phyloP scores from a whole-genome alignment of 352 stramenopile genomes.

The Hyaloperonospora arabidopsidis region DNA sequence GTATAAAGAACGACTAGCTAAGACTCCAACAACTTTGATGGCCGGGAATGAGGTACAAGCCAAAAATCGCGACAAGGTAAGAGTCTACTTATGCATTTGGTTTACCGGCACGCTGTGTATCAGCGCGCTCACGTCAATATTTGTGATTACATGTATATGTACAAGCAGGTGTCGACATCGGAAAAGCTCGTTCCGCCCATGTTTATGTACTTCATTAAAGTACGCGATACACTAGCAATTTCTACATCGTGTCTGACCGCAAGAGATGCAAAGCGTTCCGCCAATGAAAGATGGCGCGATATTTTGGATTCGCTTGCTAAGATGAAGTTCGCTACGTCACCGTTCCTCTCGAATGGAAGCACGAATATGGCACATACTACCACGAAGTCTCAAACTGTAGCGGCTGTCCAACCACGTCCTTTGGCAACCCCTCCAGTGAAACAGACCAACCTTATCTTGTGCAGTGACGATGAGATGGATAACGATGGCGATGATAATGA shows the following conservation, averaged over 20 bases:
- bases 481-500: conserved; percentile 53
- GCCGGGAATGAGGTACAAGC: conserved; percentile 58
- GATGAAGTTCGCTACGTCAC: conserved; percentile 8
- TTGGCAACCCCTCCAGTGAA: conserved; percentile 10
- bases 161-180: conserved; percentile 19
- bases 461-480: conserved; percentile 57
- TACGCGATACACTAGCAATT: conserved; percentile 38
- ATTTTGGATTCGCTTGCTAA: conserved; percentile 43
- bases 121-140: neutral
- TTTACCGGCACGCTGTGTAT: neutral
- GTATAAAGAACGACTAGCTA: conserved; percentile 38
- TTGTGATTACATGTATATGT: neutral
- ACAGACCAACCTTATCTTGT: conserved; percentile 40
- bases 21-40: conserved; percentile 50
- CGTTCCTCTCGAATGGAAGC: conserved; percentile 4
- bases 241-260: conserved; percentile 51
- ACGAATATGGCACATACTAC: conserved; percentile 3
- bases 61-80: conserved; percentile 34
- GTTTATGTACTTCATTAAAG: conserved; percentile 50
- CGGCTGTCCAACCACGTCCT: conserved; percentile 3
- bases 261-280: conserved; percentile 68
- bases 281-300: conserved; percentile 63
- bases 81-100: neutral
- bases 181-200: conserved; percentile 33
- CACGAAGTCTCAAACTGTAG: conserved; percentile 3